A percentile compares a stretch with the other conserved stretches of the same genome.
Conservation (phyloP, 768 basidiomycete genomes). For the Epithele typhae region DNA sequence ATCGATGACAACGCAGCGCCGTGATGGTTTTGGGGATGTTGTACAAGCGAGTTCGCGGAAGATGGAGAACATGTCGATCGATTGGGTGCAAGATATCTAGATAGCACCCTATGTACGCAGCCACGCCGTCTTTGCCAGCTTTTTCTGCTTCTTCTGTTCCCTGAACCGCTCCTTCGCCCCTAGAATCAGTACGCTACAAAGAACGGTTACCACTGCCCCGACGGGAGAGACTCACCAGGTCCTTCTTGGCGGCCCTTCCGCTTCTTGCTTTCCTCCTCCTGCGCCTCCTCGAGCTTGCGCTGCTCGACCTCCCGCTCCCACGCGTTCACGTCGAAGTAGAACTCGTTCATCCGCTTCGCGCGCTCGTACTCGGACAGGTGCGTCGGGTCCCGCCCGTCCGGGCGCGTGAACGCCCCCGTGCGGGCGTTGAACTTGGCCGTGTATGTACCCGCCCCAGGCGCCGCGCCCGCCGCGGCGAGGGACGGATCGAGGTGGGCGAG, state of each 20-base stretch:
- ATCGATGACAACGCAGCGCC: no score
- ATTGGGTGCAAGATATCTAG: not conserved
- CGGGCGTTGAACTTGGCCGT: constrained; percentile 79
- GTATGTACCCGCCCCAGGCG: constrained; percentile 35
- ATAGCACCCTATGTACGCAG: constrained; percentile 50
- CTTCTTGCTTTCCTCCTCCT: constrained; percentile 63
- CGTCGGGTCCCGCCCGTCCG: constrained; percentile 64
- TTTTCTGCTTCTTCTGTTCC: constrained; percentile 77
- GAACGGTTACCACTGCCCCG: no score
- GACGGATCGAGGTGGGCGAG: constrained; percentile 79
- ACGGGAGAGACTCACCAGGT: constrained; percentile 52
- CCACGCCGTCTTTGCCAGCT: constrained; percentile 88
- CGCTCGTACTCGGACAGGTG: constrained; percentile 81
- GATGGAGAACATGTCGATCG: not conserved
- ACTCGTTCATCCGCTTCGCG: constrained; percentile 80
- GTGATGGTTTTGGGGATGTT: no score
- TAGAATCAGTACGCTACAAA: constrained; percentile 12
- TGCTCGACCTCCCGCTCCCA: constrained; percentile 72
- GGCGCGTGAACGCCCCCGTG: constrained; percentile 68
- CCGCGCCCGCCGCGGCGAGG: constrained; percentile 36
- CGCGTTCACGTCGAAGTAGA: constrained; percentile 79
- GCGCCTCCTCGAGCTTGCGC: constrained; percentile 34
- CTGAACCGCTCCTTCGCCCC: constrained; percentile 68
- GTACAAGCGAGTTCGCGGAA: not conserved
- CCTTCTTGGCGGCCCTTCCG: constrained; percentile 77